A percentile compares a stretch with the other conserved stretches of the same genome.
These are phyloP conservation scores for Colletotrichum sidae DNA, from an alignment of 2,329 filamentous ascomycete genomes.

Conservation along the genomic window DNA sequence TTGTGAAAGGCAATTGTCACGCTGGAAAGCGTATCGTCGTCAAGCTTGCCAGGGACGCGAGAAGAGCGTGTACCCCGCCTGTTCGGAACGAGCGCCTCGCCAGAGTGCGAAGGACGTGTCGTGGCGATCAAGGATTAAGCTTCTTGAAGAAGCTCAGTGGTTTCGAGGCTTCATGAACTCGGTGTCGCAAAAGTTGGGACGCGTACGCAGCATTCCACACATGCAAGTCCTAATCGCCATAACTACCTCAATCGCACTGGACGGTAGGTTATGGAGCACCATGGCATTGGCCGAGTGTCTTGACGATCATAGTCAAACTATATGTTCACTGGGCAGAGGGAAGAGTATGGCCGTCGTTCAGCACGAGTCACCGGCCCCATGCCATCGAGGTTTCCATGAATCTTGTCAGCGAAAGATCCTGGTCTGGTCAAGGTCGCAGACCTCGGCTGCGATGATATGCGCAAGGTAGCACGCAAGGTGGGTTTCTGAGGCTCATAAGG, in stretches of 20 bases:
- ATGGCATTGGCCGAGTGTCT: no score
- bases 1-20: no score
- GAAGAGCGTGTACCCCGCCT: slow-evolving; percentile 16
- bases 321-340: no score
- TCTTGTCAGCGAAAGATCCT: slow-evolving; percentile 6
- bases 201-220: slow-evolving; percentile 1
- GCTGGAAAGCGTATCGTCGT: no score
- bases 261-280: no score
- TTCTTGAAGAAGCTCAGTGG: slow-evolving; percentile 1
- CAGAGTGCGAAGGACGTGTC: not conserved
- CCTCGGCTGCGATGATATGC: slow-evolving; percentile 18
- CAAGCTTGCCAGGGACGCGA: no score
- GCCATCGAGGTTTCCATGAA: not conserved
- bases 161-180: slow-evolving; percentile 28
- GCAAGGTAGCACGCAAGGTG: slow-evolving; percentile 28
- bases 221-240: no score
- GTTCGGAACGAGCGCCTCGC: slow-evolving; percentile 24
- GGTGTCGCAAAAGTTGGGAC: not conserved
- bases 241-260: no score
- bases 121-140: slow-evolving; percentile 11
- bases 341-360: not conserved
- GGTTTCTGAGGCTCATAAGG: slow-evolving; percentile 5
- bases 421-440: not conserved
- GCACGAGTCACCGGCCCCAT: no score
- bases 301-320: no score